phyloP scores from a whole-genome alignment of 768 basidiomycete species.

The Favolaschia claudopus region DNA sequence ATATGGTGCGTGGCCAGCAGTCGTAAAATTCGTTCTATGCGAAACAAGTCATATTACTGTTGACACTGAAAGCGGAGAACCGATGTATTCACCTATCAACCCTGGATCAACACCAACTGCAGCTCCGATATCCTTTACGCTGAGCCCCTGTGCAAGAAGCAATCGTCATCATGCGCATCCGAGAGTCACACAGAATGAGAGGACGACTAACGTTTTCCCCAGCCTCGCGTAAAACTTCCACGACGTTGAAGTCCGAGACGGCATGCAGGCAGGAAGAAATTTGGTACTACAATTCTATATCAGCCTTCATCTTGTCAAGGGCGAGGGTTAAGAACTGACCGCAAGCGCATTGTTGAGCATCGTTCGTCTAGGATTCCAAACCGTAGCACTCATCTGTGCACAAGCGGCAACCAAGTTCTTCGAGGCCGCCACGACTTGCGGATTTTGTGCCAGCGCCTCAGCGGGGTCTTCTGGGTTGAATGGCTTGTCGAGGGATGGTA shows the following conservation, averaged over 20 bases:
- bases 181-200: background rate
- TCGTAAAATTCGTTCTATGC: slow-evolving; percentile 38
- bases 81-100: slow-evolving; percentile 36
- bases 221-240: slow-evolving; percentile 41
- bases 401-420: slow-evolving; percentile 14
- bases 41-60: background rate
- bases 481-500: slow-evolving; percentile 6
- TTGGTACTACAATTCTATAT: slow-evolving; percentile 24
- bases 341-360: slow-evolving; percentile 6
- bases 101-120: slow-evolving; percentile 27
- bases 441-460: background rate
- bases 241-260: slow-evolving; percentile 32
- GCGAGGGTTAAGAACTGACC: background rate
- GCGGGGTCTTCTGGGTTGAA: background rate
- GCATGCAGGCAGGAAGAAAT: slow-evolving; percentile 27
- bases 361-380: slow-evolving; percentile 8
- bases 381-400: slow-evolving; percentile 11
- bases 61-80: background rate
- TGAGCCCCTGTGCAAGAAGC: background rate
- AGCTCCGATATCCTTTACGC: slow-evolving; percentile 34
- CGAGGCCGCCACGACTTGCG: background rate
- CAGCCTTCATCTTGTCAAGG: background rate
- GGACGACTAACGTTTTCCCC: slow-evolving; percentile 13
- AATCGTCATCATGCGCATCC: slow-evolving; percentile 35
- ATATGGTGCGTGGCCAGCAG: slow-evolving; percentile 43